Evolutionary conservation across 805 yeast species (phyloP).

Genomic region (Kodamaea neixiangensis): DNA sequence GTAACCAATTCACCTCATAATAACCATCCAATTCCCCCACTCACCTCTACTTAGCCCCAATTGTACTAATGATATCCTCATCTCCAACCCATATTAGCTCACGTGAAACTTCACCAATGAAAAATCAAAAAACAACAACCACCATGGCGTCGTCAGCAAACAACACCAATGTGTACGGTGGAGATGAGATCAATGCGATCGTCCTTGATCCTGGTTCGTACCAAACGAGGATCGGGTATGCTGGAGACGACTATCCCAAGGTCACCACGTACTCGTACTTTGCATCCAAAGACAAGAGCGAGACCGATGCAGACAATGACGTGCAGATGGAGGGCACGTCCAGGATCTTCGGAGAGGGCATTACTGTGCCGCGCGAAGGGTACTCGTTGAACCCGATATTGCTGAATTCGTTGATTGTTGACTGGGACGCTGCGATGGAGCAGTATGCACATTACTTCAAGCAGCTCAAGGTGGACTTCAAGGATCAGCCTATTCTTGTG

Average conservation of each 20-base stretch:
- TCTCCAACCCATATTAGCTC: background rate
- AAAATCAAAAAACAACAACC: background rate
- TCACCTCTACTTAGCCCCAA: no score
- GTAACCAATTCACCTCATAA: no score
- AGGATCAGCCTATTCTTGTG: slow-evolving; percentile 72
- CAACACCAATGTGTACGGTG: slow-evolving; percentile 32
- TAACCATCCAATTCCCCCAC: no score
- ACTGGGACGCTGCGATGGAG: slow-evolving; percentile 84
- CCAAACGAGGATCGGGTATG: slow-evolving; percentile 81
- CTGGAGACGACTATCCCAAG: slow-evolving; percentile 90
- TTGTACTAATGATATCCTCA: background rate
- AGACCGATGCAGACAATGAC: slow-evolving; percentile 15
- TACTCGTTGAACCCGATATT: slow-evolving; percentile 59
- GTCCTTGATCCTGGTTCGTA: slow-evolving; percentile 91
- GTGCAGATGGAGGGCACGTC: slow-evolving; percentile 13
- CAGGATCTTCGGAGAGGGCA: slow-evolving; percentile 40
- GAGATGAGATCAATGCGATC: slow-evolving; percentile 86
- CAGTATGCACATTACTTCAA: slow-evolving; percentile 69
- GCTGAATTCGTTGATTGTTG: slow-evolving; percentile 61
- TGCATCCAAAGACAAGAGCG: slow-evolving; percentile 38
- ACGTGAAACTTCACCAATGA: slow-evolving; percentile 3
- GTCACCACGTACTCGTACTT: slow-evolving; percentile 72
- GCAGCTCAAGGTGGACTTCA: slow-evolving; percentile 51
- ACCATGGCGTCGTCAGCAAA: slow-evolving; percentile 10
- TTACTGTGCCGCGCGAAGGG: slow-evolving; percentile 51